A percentile compares a stretch with the other conserved stretches of the same genome.
Conservation (phyloP, 2,329 filamentous ascomycete species). For the Lasiodiplodia sp. region DNA sequence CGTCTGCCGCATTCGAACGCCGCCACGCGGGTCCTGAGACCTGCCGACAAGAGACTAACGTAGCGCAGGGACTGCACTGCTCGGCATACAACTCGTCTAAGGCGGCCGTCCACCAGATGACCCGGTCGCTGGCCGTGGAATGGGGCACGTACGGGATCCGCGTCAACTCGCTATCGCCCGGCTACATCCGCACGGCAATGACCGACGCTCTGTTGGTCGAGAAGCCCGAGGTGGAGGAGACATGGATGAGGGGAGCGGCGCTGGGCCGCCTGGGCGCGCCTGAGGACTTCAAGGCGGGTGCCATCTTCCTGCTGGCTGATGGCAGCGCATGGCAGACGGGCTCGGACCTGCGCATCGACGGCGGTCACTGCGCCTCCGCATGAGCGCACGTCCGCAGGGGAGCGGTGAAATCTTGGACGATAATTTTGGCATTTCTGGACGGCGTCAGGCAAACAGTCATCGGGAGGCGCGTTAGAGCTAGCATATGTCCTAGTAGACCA, state of each 20-base stretch:
- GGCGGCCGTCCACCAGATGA: slow-evolving; percentile 61
- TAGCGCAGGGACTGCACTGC: slow-evolving; percentile 46
- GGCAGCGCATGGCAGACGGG: slow-evolving; percentile 71
- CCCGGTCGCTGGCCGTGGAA: slow-evolving; percentile 60
- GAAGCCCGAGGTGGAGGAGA: slow-evolving; percentile 42
- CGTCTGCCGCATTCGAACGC: not conserved
- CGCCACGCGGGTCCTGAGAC: not conserved
- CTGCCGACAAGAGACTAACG: not conserved
- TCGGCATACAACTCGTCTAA: slow-evolving; percentile 63
- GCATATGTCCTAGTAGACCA: not conserved
- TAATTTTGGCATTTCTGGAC: not conserved
- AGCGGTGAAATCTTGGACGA: not conserved
- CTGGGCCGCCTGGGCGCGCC: slow-evolving; percentile 43
- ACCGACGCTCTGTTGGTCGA: slow-evolving; percentile 42
- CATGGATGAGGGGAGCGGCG: slow-evolving; percentile 36
- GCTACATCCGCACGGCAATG: slow-evolving; percentile 59
- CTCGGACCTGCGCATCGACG: slow-evolving; percentile 52
- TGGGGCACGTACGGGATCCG: slow-evolving; percentile 55
- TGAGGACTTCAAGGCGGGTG: slow-evolving; percentile 37
- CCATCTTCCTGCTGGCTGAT: slow-evolving; percentile 42
- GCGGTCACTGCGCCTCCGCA: slow-evolving; percentile 48
- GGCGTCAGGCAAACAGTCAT: not conserved
- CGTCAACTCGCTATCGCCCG: slow-evolving; percentile 62
- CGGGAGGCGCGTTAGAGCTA: slow-evolving; percentile 18
- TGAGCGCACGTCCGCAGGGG: not conserved